phyloP scores from a whole-genome alignment of 78 protist species.

The slime mould (Dictyostelium discoideum) region DNA sequence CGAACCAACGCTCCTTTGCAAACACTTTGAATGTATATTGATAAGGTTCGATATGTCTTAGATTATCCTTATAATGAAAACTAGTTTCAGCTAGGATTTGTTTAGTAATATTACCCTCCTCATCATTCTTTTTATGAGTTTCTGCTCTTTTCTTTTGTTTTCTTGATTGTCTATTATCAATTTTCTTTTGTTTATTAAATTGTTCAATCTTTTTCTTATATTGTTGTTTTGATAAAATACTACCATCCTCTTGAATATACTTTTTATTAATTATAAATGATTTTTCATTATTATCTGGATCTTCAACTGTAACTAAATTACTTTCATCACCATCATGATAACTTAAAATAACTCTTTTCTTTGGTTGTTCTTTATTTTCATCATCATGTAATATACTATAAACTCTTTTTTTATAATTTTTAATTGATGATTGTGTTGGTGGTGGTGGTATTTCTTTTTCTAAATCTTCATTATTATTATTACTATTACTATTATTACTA shows the following conservation, averaged over 20 bases:
- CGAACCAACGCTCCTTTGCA: slow-evolving; percentile 91
- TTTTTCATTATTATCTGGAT: not conserved
- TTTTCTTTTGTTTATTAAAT: slow-evolving; percentile 13
- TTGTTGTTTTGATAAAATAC: not conserved
- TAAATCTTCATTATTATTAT: not conserved
- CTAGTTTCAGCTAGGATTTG: slow-evolving; percentile 24
- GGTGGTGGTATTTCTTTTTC: not conserved
- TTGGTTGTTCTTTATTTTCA: not conserved
- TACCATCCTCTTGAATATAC: slow-evolving; percentile 39
- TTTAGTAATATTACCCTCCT: slow-evolving; percentile 42
- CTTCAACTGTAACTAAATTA: not conserved
- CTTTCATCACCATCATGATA: not conserved
- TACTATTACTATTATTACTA: not conserved
- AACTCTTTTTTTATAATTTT: not conserved
- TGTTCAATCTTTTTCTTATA: slow-evolving; percentile 19
- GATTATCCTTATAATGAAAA: slow-evolving; percentile 25
- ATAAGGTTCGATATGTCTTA: slow-evolving; percentile 88
- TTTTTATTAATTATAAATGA: not conserved
- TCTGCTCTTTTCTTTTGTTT: slow-evolving; percentile 11
- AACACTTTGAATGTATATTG: slow-evolving; percentile 42
- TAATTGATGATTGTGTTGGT: not conserved
- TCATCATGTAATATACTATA: not conserved
- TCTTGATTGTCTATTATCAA: slow-evolving; percentile 7
- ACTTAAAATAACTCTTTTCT: not conserved
- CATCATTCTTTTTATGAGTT: slow-evolving; percentile 15